These are phyloP conservation scores for Parathielavia appendiculata DNA, from an alignment of 495 filamentous ascomycete genomes.

Conservation along the genomic window DNA sequence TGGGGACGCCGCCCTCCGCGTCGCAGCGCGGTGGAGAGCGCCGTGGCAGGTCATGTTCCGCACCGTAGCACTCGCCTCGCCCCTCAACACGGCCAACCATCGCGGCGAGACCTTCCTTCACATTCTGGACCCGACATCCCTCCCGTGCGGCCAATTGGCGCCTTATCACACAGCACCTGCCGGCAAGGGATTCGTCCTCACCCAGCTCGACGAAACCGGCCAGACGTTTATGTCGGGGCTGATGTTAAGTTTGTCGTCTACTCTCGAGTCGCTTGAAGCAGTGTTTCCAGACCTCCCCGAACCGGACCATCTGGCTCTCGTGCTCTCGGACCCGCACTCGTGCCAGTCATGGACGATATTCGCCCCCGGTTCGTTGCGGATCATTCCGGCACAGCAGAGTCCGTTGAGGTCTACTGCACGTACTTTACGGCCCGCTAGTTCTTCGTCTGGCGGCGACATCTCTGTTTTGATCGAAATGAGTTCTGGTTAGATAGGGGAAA, in stretches of 20 bases:
- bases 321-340: not conserved
- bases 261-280: constrained; percentile 10
- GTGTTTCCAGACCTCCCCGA: constrained; percentile 9
- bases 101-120: constrained; percentile 19
- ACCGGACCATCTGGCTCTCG: constrained; percentile 2
- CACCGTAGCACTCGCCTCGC: constrained; percentile 2
- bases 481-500: no score
- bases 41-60: constrained; percentile 15
- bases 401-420: no score
- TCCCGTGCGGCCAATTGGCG: constrained; percentile 3
- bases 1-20: constrained; percentile 20
- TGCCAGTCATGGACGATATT: constrained; percentile 3
- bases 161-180: constrained; percentile 8
- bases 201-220: not conserved
- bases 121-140: constrained; percentile 13
- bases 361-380: not conserved
- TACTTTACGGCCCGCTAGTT: no score
- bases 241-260: not conserved
- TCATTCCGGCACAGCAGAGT: no score
- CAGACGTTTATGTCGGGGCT: constrained; percentile 9
- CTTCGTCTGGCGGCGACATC: no score
- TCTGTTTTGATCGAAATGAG: no score
- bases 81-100: constrained; percentile 11
- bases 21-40: constrained; percentile 19
- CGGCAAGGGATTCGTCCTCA: constrained; percentile 7